These are phyloP conservation scores for Physcomitrium patens DNA, from an alignment of 225 moss, liverwort and hornwort species.

Conservation along the genomic window DNA sequence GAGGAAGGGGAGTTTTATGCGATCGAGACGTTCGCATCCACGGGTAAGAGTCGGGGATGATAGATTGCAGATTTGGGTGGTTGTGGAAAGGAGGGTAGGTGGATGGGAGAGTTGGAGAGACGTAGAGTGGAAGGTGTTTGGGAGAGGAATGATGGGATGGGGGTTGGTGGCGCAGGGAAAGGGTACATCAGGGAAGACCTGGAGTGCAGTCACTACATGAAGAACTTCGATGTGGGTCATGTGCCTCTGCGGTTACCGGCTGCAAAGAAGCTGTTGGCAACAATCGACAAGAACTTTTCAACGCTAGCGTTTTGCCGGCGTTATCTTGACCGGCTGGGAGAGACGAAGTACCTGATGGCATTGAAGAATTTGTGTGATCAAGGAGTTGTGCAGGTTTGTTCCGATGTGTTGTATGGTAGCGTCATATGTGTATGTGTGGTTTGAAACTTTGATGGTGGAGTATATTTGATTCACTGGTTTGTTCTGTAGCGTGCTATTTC, in stretches of 20 bases:
- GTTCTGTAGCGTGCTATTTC: too few relatives aligned
- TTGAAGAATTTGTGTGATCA: conserved; percentile 81
- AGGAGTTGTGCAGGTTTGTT: conserved; percentile 65
- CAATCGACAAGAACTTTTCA: conserved; percentile 69
- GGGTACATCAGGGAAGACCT: conserved; percentile 68
- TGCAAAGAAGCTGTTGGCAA: conserved; percentile 70
- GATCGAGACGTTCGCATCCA: conserved; percentile 81
- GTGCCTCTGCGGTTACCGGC: conserved; percentile 58
- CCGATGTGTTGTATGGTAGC: too few relatives aligned
- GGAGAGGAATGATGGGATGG: conserved; percentile 37
- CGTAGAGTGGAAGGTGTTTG: not conserved
- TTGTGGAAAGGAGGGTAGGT: not conserved
- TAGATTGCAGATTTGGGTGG: not conserved
- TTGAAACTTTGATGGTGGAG: too few relatives aligned
- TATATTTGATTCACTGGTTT: too few relatives aligned
- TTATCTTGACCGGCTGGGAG: conserved; percentile 70
- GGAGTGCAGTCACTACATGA: conserved; percentile 75
- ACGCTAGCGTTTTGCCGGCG: conserved; percentile 68
- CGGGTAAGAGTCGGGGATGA: conserved; percentile 34
- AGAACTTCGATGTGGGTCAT: conserved; percentile 65
- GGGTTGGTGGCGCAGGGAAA: conserved; percentile 41
- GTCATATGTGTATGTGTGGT: too few relatives aligned
- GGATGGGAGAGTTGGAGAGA: not conserved
- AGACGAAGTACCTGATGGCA: conserved; percentile 85
- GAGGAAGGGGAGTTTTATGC: conserved; percentile 86